Base-by-base conservation (phyloP, 2,329 filamentous ascomycete species). In the Trichophyton rubrum region DNA sequence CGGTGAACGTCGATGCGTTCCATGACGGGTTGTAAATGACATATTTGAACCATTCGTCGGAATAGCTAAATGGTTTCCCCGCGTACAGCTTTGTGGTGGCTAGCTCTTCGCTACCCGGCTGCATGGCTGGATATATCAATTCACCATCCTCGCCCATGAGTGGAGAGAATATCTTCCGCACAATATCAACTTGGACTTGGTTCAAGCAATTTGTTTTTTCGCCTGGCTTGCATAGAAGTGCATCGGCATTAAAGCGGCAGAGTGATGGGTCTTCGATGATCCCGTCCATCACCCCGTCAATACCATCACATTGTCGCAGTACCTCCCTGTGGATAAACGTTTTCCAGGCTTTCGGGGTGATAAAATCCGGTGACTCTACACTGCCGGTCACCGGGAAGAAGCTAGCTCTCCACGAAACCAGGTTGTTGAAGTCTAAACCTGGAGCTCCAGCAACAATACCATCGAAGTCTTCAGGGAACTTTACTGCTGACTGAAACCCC, bases 21-120 rank as follows among this genome's bases (percentile, higher is more conserved):
- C 72, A 77, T 20, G 62, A 66, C 6, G 71, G 66, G 59, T 76
- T 63, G 51, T 65, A 69, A 20, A 75, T 64, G 7, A 67, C 71
- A 60, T 74, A 73, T 59, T 68, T 69, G 62, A 69, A 74, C 58
- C 58, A 59, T 33, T 59, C 58, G 3, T 59, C 41, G 0, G 69
- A 72, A 59, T 68, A 70, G 3, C 65, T 55, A 24, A 68, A 73
- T 0, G 71, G 68, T 1, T 60, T 62, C 27, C 70, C 71, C 3
- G 68, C 64, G 47, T 68, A 68, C 13, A 72, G 61, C 8, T 66
- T 61, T 22, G 70, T 62, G 1, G 65, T 59, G 30, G 63, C 61
- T n/a, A 56, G 9, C 45, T 63, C 51, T 40, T 64, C 60, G 41
- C 62, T 62, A 2, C 63, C 63, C 2, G 64, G 60, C 24, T 63